Percentiles rank a stretch among this genome's conserved stretches.
These are phyloP conservation scores for Salix koriyanagi DNA, from an alignment of 345 rosid species.

Conservation along the genomic window DNA sequence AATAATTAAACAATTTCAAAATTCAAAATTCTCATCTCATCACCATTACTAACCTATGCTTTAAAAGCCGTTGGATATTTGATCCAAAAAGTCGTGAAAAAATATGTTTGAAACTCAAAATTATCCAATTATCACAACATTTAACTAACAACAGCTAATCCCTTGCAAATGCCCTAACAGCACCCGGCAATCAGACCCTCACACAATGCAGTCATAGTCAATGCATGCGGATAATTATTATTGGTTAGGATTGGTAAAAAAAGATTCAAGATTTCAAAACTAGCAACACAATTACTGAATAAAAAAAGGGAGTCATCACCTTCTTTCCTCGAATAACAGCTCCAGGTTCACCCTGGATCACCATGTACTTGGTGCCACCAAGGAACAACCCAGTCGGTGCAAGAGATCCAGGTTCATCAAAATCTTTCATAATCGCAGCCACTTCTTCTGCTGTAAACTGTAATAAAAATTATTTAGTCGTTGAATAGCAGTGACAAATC, in stretches of 20 bases:
- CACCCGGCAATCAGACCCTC: background rate
- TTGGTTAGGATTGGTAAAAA: too few species aligned
- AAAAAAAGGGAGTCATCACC: background rate
- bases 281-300: background rate
- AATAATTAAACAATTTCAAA: background rate
- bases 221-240: background rate
- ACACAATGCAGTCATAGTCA: background rate
- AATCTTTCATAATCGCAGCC: conserved; percentile 23
- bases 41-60: background rate
- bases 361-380: conserved; percentile 35
- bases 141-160: background rate
- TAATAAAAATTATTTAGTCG: background rate
- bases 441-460: conserved; percentile 22
- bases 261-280: background rate
- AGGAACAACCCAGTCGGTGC: conserved; percentile 30
- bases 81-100: background rate
- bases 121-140: background rate
- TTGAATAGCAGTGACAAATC: background rate
- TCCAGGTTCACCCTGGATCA: conserved; percentile 32
- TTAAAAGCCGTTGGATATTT: background rate
- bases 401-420: conserved; percentile 29
- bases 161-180: background rate
- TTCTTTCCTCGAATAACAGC: conserved; percentile 31
- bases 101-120: background rate
- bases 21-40: background rate